Evolutionary conservation across 768 basidiomycete genomes (phyloP), one percentile per base, ranked within the genome.

Genomic region (Leccinum imitatum): DNA sequence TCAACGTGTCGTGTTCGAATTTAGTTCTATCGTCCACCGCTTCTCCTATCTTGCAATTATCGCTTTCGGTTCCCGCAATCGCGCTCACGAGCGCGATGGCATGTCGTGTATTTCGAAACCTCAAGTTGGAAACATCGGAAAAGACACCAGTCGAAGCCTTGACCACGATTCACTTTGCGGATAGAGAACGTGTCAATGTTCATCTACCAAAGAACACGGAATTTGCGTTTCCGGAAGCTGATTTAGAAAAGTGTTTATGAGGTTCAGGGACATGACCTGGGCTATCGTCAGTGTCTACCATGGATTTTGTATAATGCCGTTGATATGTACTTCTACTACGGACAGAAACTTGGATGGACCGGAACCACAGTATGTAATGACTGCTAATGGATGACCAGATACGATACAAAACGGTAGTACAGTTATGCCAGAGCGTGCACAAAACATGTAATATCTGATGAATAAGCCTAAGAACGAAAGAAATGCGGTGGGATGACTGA

Each of bases 31-130:
- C 25, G 11, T 52, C 65, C n/a, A 53, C 54, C 15, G 23, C 68
- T 41, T 59, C 74, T 14, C 61, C 68, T 3, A 46, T 71, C 9
- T 63, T 67, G 57, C 70, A 68, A 27, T 52, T 64, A 15, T 58
- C 66, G 48, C 69, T 70, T 62, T 63, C 66, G 4, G 58, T 70
- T 48, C 70, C 70, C 13, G 72, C 71, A 8, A 50, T 76, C 13
- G 69, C 73, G 21, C 51, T 77, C 3, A 73, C 67, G 7, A 71
- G 71, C 52, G 57, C 59, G 27, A 76, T 76, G 73, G 73, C 71
- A 7, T 72, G 73, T 59, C 66, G 68, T 37, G 73, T 78, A 56
- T 77, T 68, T 65, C 71, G 75, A 15, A 71, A 77, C 54, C 71
- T 73, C 60, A 72, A 67, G 56, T 58, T 66, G 31, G 63, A 67